These are phyloP conservation scores for Eucalyptus rudis DNA, from an alignment of 345 rosid genomes.

Conservation along the genomic window DNA sequence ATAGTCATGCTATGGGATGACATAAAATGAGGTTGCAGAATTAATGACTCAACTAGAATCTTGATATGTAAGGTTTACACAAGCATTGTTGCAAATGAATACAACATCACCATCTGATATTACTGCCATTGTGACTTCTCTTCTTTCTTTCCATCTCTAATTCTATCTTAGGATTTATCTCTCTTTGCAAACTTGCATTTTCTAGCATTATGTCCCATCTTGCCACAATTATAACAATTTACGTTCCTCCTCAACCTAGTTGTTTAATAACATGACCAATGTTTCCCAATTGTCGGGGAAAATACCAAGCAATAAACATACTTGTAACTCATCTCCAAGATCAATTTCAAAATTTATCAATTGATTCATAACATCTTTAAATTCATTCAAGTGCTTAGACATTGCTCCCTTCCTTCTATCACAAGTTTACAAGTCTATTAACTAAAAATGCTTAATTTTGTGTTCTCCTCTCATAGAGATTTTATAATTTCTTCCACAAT, in stretches of 20 bases:
- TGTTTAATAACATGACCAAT: neutral
- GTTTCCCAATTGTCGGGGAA: neutral
- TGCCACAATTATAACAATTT: neutral
- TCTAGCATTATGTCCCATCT: neutral
- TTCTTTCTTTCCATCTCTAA: no score
- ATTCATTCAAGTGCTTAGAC: neutral
- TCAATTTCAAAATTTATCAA: no score
- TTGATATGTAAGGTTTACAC: neutral
- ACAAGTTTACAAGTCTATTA: neutral
- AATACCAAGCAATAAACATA: no score
- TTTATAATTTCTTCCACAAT: no score
- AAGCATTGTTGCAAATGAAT: no score
- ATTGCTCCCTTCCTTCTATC: neutral
- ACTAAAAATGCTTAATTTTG: neutral
- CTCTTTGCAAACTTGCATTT: no score
- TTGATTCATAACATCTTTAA: no score
- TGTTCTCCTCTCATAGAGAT: neutral
- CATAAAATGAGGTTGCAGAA: no score
- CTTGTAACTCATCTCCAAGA: neutral
- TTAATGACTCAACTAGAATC: neutral
- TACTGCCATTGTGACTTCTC: neutral
- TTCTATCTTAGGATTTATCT: neutral
- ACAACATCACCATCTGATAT: accelerated
- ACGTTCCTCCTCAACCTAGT: neutral
- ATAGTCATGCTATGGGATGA: no score